These are phyloP conservation scores for Takashimella koratensis DNA, from an alignment of 1,284 basidiomycete species.

Conservation along the genomic window DNA sequence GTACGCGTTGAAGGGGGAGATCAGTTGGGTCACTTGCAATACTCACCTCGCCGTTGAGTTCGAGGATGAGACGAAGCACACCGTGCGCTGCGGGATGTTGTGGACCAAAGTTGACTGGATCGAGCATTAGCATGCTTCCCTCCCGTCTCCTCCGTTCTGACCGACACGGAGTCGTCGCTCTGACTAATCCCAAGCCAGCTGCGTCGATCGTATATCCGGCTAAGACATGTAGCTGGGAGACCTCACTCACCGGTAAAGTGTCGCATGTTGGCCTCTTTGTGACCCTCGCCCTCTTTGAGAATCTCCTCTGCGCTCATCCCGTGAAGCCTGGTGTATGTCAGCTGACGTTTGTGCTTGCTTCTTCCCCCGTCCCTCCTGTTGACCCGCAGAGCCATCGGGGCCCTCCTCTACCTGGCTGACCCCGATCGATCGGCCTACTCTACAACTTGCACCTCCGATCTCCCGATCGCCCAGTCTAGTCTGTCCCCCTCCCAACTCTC, in stretches of 20 bases:
- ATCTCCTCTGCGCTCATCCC: slow-evolving; percentile 71
- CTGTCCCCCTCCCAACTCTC: no score
- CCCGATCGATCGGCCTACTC: no score
- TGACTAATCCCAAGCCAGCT: no score
- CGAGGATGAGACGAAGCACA: slow-evolving; percentile 94
- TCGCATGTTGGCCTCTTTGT: slow-evolving; percentile 76
- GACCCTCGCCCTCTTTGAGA: slow-evolving; percentile 66
- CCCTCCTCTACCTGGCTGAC: no score
- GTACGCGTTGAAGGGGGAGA: not conserved
- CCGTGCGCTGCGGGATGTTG: slow-evolving; percentile 99
- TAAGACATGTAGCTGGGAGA: no score
- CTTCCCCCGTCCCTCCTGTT: no score
- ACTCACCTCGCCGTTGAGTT: slow-evolving; percentile 91
- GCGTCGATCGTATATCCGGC: no score
- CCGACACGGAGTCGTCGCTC: no score
- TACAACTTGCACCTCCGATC: no score
- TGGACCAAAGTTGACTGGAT: slow-evolving; percentile 84
- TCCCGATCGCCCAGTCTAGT: no score
- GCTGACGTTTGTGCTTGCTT: no score
- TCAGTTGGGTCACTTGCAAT: slow-evolving; percentile 10
- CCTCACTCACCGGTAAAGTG: slow-evolving; percentile 80
- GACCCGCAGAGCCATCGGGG: no score
- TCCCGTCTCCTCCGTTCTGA: not conserved
- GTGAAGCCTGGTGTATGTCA: slow-evolving; percentile 55
- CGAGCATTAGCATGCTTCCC: not conserved